Base-by-base conservation (phyloP, 345 rosid genomes). In the Moricandia moricandioides region DNA sequence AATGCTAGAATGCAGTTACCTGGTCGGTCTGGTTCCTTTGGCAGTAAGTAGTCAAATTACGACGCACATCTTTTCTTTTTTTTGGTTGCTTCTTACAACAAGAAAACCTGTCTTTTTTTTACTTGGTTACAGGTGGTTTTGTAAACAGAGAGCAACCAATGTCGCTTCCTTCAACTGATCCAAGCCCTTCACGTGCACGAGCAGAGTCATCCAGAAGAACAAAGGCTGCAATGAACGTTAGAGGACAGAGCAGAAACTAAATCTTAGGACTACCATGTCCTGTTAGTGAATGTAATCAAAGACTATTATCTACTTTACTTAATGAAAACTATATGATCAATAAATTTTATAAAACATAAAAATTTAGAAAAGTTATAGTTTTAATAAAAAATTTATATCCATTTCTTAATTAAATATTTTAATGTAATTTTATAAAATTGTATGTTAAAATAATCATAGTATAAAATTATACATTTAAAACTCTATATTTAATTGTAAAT, bases 1-100 rank as follows among this genome's bases (percentile, higher is more conserved):
- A 88, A 68, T 57, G 91, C 89, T 14, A 73, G 81, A 75, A 80
- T 84, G 81, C 79, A 72, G 67, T 77, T 92, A 71, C 96, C 96
- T 29, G 89, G 95, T 17, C 85, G 83, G 92, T 81, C 80, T 56
- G 88, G 87, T 65, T 80, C 72, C 76, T 60, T 82, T 39, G 71
- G 60, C 55, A 49, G 55, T 49, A 49, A 49, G 55, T 49, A 49
- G 55, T 16, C 55, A 49, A 14, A 47, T 47, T 12, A 43, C 6
- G 17, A 16, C 7, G 6, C 1, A 43, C 14, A 43, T 43, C 49
- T n/a, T 45, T n/a, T 6, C 6, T 5, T 39, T 4, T 13, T 49
- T 16, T 49, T 14, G 0, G 9, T 9, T 61, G 8, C 18, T 69
- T 21, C 57, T 3, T 45, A 14, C 66, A 27, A 16, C 10, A 66